Percentiles rank a stretch among this genome's conserved stretches.
These are phyloP conservation scores for Trapa bicornis DNA, from an alignment of 345 rosid genomes.

Conservation along the genomic window DNA sequence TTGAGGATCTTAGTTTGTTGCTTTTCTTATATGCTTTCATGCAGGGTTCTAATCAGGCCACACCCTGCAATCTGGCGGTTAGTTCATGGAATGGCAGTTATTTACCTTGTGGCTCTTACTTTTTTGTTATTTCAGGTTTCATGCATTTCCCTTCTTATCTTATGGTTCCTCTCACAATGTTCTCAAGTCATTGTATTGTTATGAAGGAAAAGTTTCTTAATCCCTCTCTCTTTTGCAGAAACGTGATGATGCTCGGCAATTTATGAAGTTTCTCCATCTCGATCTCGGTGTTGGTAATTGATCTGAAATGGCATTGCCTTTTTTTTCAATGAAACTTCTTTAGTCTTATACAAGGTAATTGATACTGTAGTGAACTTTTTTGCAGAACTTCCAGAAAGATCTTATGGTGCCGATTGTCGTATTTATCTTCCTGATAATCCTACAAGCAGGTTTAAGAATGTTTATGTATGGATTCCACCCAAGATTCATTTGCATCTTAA, in stretches of 20 bases:
- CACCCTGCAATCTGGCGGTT: constrained; percentile 98
- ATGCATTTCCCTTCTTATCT: background rate
- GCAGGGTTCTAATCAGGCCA: constrained; percentile 84
- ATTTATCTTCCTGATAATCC: constrained; percentile 75
- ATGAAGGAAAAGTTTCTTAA: background rate
- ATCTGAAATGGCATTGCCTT: background rate
- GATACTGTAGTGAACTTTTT: background rate
- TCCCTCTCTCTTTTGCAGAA: constrained; percentile 33
- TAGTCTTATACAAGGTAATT: background rate
- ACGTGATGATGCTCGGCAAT: constrained; percentile 91
- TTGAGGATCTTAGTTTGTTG: too few species aligned
- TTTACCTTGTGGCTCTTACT: constrained; percentile 82
- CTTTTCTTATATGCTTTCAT: constrained; percentile 10
- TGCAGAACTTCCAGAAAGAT: constrained; percentile 96
- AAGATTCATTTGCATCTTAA: constrained; percentile 12
- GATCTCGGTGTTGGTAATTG: constrained; percentile 87
- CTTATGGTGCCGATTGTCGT: constrained; percentile 96
- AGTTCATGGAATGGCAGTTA: constrained; percentile 96
- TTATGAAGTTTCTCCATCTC: constrained; percentile 98
- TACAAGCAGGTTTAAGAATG: constrained; percentile 96
- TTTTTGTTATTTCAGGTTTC: constrained; percentile 93
- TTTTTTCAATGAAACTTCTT: background rate
- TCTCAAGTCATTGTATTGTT: background rate
- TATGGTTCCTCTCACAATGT: constrained; percentile 7
- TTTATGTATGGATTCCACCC: constrained; percentile 91